Evolutionary conservation across 2,329 filamentous ascomycete genomes (phyloP).

Genomic region (Neofusicoccum sp.): DNA sequence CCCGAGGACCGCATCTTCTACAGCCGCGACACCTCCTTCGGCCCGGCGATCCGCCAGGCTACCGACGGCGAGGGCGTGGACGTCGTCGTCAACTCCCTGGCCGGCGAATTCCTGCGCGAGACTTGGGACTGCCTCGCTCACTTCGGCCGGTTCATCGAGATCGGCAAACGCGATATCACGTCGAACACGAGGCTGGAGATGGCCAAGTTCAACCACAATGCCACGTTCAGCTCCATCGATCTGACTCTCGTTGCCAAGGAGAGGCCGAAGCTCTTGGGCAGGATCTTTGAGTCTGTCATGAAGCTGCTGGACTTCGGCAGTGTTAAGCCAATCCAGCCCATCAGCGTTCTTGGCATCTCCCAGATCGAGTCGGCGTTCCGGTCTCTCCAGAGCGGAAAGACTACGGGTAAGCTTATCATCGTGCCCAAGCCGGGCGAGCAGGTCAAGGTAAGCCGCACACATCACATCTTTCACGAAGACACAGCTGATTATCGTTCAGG

Average conservation of each 20-base stretch:
- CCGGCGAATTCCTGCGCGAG: conserved; percentile 31
- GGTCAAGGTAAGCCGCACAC: conserved; percentile 25
- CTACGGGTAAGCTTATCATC: conserved; percentile 27
- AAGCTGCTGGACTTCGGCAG: conserved; percentile 11
- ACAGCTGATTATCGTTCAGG: not conserved
- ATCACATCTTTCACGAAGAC: no score
- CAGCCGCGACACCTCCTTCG: conserved; percentile 34
- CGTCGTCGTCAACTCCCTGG: conserved; percentile 37
- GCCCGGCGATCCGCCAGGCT: conserved; percentile 26
- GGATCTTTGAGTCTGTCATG: conserved; percentile 17
- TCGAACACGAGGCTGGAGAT: conserved; percentile 20
- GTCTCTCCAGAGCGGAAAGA: conserved; percentile 23
- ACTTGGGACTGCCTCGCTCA: conserved; percentile 33
- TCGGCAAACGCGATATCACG: conserved; percentile 25
- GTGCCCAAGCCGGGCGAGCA: conserved; percentile 27
- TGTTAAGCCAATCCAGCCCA: conserved; percentile 4
- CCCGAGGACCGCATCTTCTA: conserved; percentile 36
- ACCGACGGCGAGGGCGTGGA: conserved; percentile 38
- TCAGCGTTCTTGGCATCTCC: conserved; percentile 25
- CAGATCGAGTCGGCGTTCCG: conserved; percentile 27
- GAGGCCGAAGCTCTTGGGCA: not conserved
- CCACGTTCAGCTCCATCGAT: conserved; percentile 21
- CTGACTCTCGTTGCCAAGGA: conserved; percentile 10
- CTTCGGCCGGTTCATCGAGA: conserved; percentile 35
- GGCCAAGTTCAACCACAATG: conserved; percentile 24